Evolutionary conservation across 176 grass and related monocot genomes (phyloP), one percentile per base, ranked within the genome.

Genomic region (Paspalum vaginatum): DNA sequence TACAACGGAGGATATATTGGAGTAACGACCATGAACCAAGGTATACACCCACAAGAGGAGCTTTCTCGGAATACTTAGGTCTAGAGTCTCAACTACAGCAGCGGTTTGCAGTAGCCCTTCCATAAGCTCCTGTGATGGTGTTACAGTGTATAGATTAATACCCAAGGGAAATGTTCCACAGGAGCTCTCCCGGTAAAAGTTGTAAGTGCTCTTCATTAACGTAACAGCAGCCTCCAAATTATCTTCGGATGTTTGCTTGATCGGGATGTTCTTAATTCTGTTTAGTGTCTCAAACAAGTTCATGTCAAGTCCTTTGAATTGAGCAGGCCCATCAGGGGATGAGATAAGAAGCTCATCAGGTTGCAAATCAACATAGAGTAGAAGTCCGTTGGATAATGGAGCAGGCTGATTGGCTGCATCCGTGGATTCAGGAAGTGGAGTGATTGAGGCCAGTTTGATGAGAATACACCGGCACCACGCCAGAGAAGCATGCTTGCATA

Each of bases 31-130:
- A 65, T 91, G 84, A 65, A 91, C 89, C 68, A 95, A 82, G 49
- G 89, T 88, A 76, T 95, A 95, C 13, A 88, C 89, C 93, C 93
- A 95, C 62, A 95, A 84, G 47, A 98, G 96, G 68, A 95, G 92
- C 84, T 98, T 98, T 78, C 96, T 98, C 45, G 96, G 92, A 70
- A 98, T 93, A 62, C 96, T 98, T 38, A 98, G 76, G 63, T 98
- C 95, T 0, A 98, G 88, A 53, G 46, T 59, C 38, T 90, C 92
- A 67, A 93, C 61, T 45, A 89, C 72, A 63, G 85, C 76, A 9
- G 84, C 79, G n/a, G 69, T 85, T 81, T 80, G 80, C 3, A 62
- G 81, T 20, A 87, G 56, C 48, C 83, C 79, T 93, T 91, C 87
- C 48, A 78, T 69, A 77, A 80, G 70, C 43, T 67, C 49, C 21